Base-by-base conservation (phyloP, 345 rosid genomes). In the Brassica incana region DNA sequence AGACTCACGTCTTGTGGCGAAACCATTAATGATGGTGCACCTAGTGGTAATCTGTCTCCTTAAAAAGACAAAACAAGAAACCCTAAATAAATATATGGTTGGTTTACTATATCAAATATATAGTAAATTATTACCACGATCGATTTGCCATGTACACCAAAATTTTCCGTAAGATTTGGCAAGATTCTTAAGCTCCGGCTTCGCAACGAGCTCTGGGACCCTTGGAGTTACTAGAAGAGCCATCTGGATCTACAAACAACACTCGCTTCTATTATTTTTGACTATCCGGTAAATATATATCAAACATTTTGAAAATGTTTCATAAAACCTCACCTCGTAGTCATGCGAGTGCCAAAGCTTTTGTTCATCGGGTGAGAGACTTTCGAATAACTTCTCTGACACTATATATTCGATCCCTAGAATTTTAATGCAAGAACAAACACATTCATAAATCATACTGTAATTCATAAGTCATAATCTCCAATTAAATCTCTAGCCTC, bases 321-420 rank as follows among this genome's bases (percentile, higher is more conserved):
- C 3, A 14, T 27, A 62, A n/a, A 20, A 91, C 93, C 95, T 93
- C 95, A 20, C 23, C 0, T 20, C 23, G 14, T 91, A 90, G 71
- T 92, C 95, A 81, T 93, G 95, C 12, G 97, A 93, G 62, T 91
- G 97, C 97, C 98, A 93, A 6, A 91, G 90, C 81, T 90, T 91
- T 76, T 93, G 93, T 67, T 91, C 95, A 18, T 91, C 90, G 0
- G 80, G 80, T 2, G 94, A 83, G 70, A 93, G 82, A 35, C 69
- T 82, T 71, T 90, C 93, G 65, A 87, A 93, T 75, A 86, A 75
- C 72, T 70, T 72, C 65, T 93, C 91, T 0, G 97, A 89, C 35
- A 90, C 87, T 63, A 93, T 83, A 70, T 91, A 90, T 73, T 91
- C 95, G 74, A 90, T 86, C 65, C 98, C 97, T 91, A 63, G 0